Base-by-base conservation (phyloP, 805 yeast species). In the Kodamaea laetipori region DNA sequence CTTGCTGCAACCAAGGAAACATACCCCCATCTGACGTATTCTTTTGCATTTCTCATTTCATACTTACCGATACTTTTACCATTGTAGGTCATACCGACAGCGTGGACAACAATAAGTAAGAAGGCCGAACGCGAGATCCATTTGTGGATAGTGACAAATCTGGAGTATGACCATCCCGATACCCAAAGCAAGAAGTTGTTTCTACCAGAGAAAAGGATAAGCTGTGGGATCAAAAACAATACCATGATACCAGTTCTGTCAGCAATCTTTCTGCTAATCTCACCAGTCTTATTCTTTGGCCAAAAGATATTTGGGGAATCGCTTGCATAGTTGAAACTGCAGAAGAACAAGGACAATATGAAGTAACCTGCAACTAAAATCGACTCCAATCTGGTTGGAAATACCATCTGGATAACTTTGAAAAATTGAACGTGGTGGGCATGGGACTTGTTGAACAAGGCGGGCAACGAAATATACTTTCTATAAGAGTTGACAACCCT, bases 61-160 rank as follows among this genome's bases (percentile, higher is more conserved):
- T 61, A 68, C 46, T 64, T 64, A 4, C 65, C 68, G 27, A 59
- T 43, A 35, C 61, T 66, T 18, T 54, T 61, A 54, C 76, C 77
- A 45, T 55, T 54, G 44, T 27, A 48, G 5, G 61, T 58, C 56
- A 58, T 50, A 11, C 60, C 58, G 11, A 54, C 61, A 30, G 41
- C 74, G 55, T 86, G 94, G 12, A 82, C 65, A 25, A 81, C 52
- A 5, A 74, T 73, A 42, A 79, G 62, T n/a, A 77, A 50, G 6
- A 74, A 63, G 51, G 73, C 65, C 0, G 74, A 66, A 50, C 83
- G 67, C 1, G 86, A 84, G 36, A 74, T 61, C 85, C 87, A 81
- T 58, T 74, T 81, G 63, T 88, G 96, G 55, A 76, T 77, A 21
- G 70, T 64, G 53, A 79, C 70, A 64, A 86, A 85, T 1, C 84